These are phyloP conservation scores for maize (Zea mays) DNA, from an alignment of 176 grass and related monocot species.

Conservation along the genomic window DNA sequence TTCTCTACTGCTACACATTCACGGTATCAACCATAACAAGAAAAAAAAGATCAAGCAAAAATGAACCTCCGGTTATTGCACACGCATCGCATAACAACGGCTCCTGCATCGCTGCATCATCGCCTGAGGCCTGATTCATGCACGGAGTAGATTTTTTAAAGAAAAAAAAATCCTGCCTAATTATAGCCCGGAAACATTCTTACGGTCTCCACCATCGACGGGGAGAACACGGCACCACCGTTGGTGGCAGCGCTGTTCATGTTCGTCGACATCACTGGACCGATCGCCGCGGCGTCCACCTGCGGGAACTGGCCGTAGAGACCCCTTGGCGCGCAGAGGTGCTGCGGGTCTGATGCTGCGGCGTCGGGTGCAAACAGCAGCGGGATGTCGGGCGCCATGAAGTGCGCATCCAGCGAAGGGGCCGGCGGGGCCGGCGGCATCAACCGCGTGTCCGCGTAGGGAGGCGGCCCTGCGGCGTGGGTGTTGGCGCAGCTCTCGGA, in stretches of 20 bases:
- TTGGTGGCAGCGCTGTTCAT: constrained; percentile 6
- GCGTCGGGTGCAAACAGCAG: constrained; percentile 33
- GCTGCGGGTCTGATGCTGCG: constrained; percentile 18
- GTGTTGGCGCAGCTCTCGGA: constrained; percentile 47
- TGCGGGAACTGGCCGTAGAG: constrained; percentile 36
- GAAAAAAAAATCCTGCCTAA: neutral
- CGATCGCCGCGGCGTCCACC: constrained; percentile 5
- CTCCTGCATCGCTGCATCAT: constrained; percentile 7
- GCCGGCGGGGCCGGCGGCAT: constrained; percentile 33
- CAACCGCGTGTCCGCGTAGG: constrained; percentile 28
- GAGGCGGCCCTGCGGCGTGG: constrained; percentile 12
- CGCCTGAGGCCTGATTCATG: neutral
- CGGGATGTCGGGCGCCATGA: constrained; percentile 44
- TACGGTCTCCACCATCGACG: constrained; percentile 47
- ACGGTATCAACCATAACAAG: neutral
- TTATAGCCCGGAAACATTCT: constrained; percentile 22
- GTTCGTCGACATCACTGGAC: constrained; percentile 19
- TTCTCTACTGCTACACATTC: neutral
- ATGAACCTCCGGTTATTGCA: constrained; percentile 29
- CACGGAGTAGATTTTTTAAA: neutral
- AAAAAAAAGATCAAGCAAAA: neutral
- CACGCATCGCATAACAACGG: neutral
- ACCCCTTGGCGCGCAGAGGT: constrained; percentile 37
- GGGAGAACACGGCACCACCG: constrained; percentile 32
- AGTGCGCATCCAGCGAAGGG: constrained; percentile 26